These are phyloP conservation scores for Vicia villosa DNA, from an alignment of 306 rosid genomes.

Conservation along the genomic window DNA sequence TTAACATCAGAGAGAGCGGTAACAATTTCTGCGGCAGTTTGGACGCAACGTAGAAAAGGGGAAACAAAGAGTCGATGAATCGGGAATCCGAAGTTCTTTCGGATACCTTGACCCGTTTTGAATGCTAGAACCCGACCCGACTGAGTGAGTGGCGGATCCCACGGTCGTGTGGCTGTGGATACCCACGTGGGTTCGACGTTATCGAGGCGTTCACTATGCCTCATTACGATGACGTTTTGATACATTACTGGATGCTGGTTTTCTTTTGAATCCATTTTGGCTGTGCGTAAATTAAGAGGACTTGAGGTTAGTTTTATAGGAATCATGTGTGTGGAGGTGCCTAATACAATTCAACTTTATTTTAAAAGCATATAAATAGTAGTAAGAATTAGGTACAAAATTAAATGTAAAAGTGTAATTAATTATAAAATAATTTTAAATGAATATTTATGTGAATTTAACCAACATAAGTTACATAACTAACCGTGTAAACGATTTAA, in stretches of 20 bases:
- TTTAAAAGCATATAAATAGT: too few relatives aligned
- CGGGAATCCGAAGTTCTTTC: slow-evolving; percentile 51
- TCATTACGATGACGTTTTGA: slow-evolving; percentile 79
- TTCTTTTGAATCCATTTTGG: slow-evolving; percentile 33
- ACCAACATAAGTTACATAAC: too few relatives aligned
- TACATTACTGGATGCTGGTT: slow-evolving; percentile 14
- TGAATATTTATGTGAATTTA: too few relatives aligned
- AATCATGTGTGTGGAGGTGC: too few relatives aligned
- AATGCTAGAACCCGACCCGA: slow-evolving; percentile 58
- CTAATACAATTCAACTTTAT: too few relatives aligned
- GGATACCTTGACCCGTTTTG: slow-evolving; percentile 53
- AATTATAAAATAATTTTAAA: too few relatives aligned
- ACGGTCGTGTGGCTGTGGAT: slow-evolving; percentile 57
- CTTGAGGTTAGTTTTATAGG: not conserved
- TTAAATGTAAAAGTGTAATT: too few relatives aligned
- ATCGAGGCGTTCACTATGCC: slow-evolving; percentile 85
- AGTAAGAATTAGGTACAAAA: too few relatives aligned
- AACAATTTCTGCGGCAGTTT: slow-evolving; percentile 63
- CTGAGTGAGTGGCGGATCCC: slow-evolving; percentile 77
- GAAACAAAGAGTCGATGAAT: slow-evolving; percentile 73
- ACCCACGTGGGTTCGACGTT: slow-evolving; percentile 65
- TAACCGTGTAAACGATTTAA: too few relatives aligned
- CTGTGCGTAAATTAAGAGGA: not conserved
- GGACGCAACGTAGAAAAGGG: slow-evolving; percentile 85
- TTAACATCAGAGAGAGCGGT: slow-evolving; percentile 46